Base-by-base conservation (phyloP, 805 yeast species). In the Lipomyces oligophaga region DNA sequence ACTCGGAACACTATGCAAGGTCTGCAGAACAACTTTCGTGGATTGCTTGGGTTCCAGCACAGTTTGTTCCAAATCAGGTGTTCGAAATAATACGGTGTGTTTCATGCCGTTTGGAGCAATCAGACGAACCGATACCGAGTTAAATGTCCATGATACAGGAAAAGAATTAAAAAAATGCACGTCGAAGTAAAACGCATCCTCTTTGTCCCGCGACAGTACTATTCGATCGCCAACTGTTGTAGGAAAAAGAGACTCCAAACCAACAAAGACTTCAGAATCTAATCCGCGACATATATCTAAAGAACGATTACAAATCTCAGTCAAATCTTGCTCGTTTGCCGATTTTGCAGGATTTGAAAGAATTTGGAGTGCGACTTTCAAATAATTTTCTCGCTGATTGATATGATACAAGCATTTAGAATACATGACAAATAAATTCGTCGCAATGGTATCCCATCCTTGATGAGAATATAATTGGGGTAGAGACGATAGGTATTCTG, bases 391-490 rank as follows among this genome's bases (percentile, higher is more conserved):
- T 45, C 58, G 13, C 43, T 55, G 44, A 1, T 43, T 58, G 19
- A 64, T 58, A 31, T 49, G 57, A 55, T 36, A 56, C 30, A 88
- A 69, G 58, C 95, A 86, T 32, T 79, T 78, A 24, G 85, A 73
- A 60, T 81, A 87, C 1, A 81, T 69, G 55, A 78, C 79, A 31
- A 86, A 69, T 15, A 90, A 65, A n/a, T 74, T 66, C 4, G 78
- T 73, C 1, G 94, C 85, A 60, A 87, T 77, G 36, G 68, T 64
- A 41, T 76, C 76, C 97, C 97, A 89, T 1, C 88, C 86, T 38
- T 80, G 77, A 16, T 72, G 65, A 5, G 76, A 73, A 59, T 84
- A 88, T 45, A 78, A 78, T 31, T 76, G 78, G 38, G 85, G 85
- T 2, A 93, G 80, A 6, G 80, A 77, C 31, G 78, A 77, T 10